Base-by-base conservation (phyloP, 2,329 filamentous ascomycete species). In the Setomelanomma holmii region DNA sequence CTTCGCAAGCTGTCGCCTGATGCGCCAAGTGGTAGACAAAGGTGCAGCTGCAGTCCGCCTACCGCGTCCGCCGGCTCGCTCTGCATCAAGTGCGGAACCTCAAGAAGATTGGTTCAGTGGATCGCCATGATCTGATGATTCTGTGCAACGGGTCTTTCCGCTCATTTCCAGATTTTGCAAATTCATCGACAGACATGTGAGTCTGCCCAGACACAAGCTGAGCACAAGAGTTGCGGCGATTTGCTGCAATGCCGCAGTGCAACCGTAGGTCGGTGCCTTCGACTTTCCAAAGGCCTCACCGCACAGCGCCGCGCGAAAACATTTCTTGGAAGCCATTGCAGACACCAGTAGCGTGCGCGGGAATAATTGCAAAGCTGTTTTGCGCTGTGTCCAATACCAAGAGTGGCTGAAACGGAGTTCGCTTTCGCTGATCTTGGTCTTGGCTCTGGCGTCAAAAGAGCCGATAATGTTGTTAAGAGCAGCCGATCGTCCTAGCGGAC, bases 341-440 rank as follows among this genome's bases (percentile, higher is more conserved):
- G 45, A 19, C 30, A 17, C 40, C n/a, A 38, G 22, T 20, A 23
- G 23, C 46, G 51, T 53, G 52, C 40, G 53, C 55, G 53, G 56
- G 48, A 64, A 50, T 56, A 56, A 45, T 44, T 51, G 50, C 35
- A 36, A 16, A 42, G 48, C 38, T 19, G 33, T 17, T 36, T n/a
- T n/a, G 34, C 34, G 12, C 3, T 43, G n/a, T 16, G 16, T 30
- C 22, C 40, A 53, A 39, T 48, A 53, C 58, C 55, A 68, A 61
- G 61, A 58, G 46, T 63, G 59, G 60, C 65, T 68, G 67, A 68
- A 70, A 69, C 67, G 16, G 55, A 49, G 30, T 42, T 56, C 42
- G 56, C 48, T 41, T 43, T 47, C 55, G 60, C 50, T 59, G 61
- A 64, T 66, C 63, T 45, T 36, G 8, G 47, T 46, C 61, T 64